Conservation (phyloP, 768 basidiomycete species). For the Termitomyces heimii region DNA sequence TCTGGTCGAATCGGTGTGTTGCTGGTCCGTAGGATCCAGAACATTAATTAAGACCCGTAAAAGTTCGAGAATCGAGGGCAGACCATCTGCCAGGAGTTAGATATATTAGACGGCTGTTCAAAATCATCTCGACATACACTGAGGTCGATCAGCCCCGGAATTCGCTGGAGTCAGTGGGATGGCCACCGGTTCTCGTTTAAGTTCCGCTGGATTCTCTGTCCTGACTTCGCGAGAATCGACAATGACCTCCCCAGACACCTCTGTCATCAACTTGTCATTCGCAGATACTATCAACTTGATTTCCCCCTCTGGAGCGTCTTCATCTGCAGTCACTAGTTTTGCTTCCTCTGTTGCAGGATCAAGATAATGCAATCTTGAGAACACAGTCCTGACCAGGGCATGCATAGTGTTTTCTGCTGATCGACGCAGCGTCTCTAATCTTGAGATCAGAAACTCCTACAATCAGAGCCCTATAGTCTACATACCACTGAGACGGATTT, state of each 20-base stretch:
- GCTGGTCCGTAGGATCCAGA: conserved; percentile 88
- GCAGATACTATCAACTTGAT: conserved; percentile 9
- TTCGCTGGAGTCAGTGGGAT: conserved; percentile 17
- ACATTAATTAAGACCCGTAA: conserved; percentile 93
- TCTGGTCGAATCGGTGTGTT: conserved; percentile 95
- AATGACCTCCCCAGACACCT: conserved; percentile 16
- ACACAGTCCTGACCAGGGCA: conserved; percentile 75
- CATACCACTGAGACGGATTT: conserved; percentile 93
- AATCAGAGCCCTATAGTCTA: conserved; percentile 10
- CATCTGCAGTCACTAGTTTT: conserved; percentile 46
- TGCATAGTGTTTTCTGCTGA: conserved; percentile 91
- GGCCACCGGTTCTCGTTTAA: conserved; percentile 7
- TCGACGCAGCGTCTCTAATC: conserved; percentile 74
- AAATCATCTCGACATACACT: conserved; percentile 28
- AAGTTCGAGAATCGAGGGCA: conserved; percentile 89
- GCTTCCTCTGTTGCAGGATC: conserved; percentile 65
- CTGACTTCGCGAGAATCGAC: conserved; percentile 13
- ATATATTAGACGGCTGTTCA: background rate
- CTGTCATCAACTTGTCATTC: conserved; percentile 23
- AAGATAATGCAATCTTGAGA: conserved; percentile 62
- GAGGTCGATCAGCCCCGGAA: conserved; percentile 26
- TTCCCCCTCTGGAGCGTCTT: conserved; percentile 32
- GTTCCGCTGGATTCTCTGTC: conserved; percentile 3
- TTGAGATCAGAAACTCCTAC: conserved; percentile 7
- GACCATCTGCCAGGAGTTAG: conserved; percentile 53